Conservation (phyloP, 345 rosid species). For the Lepidium didymum region DNA sequence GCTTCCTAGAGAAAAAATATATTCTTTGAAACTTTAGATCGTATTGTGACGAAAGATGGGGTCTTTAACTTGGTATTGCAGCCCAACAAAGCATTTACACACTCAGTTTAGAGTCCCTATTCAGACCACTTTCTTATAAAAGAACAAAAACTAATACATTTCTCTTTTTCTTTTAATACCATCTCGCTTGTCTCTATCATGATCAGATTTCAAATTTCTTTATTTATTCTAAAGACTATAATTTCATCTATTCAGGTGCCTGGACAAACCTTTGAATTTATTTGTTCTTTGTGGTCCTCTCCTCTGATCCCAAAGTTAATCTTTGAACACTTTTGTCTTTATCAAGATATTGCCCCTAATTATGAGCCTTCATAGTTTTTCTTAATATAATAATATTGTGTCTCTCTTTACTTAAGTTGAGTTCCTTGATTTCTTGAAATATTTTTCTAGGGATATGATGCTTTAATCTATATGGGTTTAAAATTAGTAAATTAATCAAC, state of each 20-base stretch:
- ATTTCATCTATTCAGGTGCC: constrained; percentile 24
- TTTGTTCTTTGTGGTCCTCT: constrained; percentile 8
- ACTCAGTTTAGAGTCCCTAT: constrained; percentile 15
- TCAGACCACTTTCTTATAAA: not conserved
- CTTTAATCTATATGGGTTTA: not conserved
- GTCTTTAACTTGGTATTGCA: constrained; percentile 28
- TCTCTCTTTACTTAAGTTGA: not conserved
- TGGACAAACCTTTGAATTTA: constrained; percentile 4
- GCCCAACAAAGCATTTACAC: constrained; percentile 30
- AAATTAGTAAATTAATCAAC: not conserved
- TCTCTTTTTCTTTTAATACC: not conserved
- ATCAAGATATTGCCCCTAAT: constrained; percentile 26
- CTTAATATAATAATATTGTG: not conserved
- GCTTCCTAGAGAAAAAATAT: not conserved
- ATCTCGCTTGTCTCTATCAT: constrained; percentile 21
- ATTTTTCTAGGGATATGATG: not conserved
- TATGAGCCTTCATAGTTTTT: constrained; percentile 3
- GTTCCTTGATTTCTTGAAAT: constrained; percentile 28
- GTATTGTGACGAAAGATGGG: constrained; percentile 21
- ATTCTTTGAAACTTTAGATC: constrained; percentile 10
- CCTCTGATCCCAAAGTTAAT: constrained; percentile 27
- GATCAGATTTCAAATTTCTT: constrained; percentile 1
- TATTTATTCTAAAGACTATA: not conserved
- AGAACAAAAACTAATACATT: not conserved
- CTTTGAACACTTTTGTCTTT: constrained; percentile 28